Base-by-base conservation (phyloP, 176 grass and related monocot species). In the Oryza glaberrima region DNA sequence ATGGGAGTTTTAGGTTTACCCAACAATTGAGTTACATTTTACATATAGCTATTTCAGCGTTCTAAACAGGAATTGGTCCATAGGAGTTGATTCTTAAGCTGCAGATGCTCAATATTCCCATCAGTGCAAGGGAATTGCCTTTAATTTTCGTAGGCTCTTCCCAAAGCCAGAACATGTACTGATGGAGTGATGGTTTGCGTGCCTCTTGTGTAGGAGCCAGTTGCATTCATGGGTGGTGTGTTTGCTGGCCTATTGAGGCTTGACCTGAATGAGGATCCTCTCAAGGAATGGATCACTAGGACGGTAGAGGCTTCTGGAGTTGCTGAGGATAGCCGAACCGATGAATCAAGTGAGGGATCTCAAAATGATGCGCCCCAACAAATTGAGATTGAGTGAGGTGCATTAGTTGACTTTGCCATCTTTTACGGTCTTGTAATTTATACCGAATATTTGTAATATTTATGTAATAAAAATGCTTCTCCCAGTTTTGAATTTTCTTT, bases 201-300 rank as follows among this genome's bases (percentile, higher is more conserved):
- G 19, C 28, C n/a, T 72, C 65, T 15, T 56, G n/a, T 76, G 32
- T 61, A 98, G 96, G 96, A 98, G 86, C 96, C 96, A n/a, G 88
- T 98, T 80, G 91, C 96, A 67, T 94, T 96, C 79, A 16, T 94
- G 91, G 96, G 96, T 85, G 96, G 96, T 65, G 75, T 96, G 60
- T 94, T 99, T 86, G 96, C 96, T 43, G 96, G 96, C 38, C 85
- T 96, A 26, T 83, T 96, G 82, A 95, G 93, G 91, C 91, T 99
- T 74, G 91, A 99, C 86, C 86, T 96, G 75, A 99, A 96, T 54
- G 96, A 99, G 80, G 93, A 99, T 65, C 96, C 96, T 28, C 91
- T 99, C 34, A 95, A 94, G 86, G 96, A 99, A 67, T 99, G 96
- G 93, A 65, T 99, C 6, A 90, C 81, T 64, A 85, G 54, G 38